phyloP scores from a whole-genome alignment of 2,329 filamentous ascomycete species.

The Verticillium isaacii region DNA sequence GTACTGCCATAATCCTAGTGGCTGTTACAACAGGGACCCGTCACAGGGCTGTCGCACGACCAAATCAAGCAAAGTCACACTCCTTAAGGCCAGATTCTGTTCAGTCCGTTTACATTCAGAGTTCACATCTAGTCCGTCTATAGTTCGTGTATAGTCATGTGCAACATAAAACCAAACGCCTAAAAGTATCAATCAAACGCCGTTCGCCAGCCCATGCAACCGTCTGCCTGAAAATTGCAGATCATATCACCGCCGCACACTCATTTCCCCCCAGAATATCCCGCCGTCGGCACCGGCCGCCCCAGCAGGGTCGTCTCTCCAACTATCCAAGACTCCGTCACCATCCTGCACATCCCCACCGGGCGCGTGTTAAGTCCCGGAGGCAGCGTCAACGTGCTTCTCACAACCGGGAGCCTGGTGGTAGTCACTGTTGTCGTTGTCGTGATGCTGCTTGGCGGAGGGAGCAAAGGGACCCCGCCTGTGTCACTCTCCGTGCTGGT shows the following conservation, averaged over 20 bases:
- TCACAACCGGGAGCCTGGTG: neutral
- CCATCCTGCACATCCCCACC: slow-evolving; percentile 6
- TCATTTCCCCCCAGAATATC: neutral
- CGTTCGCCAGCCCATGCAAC: neutral
- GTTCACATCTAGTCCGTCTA: too few species aligned
- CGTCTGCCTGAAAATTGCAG: neutral
- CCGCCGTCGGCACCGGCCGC: neutral
- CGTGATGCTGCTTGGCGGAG: neutral
- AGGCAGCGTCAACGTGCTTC: slow-evolving; percentile 4
- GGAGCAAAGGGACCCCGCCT: neutral
- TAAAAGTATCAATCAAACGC: neutral
- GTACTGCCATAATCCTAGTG: too few species aligned
- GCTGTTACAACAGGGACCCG: too few species aligned
- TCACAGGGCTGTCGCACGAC: too few species aligned
- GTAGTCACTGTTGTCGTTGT: neutral
- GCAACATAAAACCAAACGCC: neutral
- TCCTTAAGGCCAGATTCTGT: too few species aligned
- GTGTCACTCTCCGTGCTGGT: neutral
- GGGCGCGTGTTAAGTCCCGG: slow-evolving; percentile 7
- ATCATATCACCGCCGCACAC: neutral
- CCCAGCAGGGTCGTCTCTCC: slow-evolving; percentile 5
- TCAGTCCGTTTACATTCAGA: too few species aligned
- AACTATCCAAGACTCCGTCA: slow-evolving; percentile 6
- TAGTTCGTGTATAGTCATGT: neutral
- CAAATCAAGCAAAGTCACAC: too few species aligned